A percentile compares a stretch with the other conserved stretches of the same genome.
phyloP scores from a whole-genome alignment of 2,329 filamentous ascomycete species.

The Ceratocystis huliohia region DNA sequence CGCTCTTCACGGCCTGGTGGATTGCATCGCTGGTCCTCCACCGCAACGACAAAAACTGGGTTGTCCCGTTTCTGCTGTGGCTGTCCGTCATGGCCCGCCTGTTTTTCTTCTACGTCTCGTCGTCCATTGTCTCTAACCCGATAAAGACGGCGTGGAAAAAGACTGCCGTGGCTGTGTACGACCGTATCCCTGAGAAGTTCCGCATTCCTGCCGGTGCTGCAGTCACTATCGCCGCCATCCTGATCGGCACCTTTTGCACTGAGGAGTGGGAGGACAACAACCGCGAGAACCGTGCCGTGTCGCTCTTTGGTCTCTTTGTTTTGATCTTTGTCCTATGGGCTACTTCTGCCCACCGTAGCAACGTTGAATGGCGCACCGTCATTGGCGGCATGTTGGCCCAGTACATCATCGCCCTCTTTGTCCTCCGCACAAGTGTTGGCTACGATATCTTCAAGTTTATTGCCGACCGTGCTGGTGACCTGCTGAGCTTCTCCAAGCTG shows the following conservation, averaged over 20 bases:
- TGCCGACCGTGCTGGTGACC: conserved; percentile 56
- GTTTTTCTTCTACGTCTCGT: conserved; percentile 59
- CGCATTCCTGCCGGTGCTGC: conserved; percentile 46
- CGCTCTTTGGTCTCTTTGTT: conserved; percentile 63
- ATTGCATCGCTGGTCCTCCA: conserved; percentile 62
- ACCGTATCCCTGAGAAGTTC: conserved; percentile 48
- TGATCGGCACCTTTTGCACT: conserved; percentile 67
- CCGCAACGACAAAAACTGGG: conserved; percentile 61
- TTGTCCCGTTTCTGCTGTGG: conserved; percentile 73
- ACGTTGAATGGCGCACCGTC: conserved; percentile 62
- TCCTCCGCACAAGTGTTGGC: conserved; percentile 65
- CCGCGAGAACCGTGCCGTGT: conserved; percentile 65
- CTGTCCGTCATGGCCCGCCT: conserved; percentile 61
- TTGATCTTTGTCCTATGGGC: conserved; percentile 54
- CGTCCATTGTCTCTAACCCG: conserved; percentile 51
- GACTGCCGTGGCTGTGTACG: conserved; percentile 45
- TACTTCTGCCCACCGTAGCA: conserved; percentile 57
- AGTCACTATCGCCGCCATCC: conserved; percentile 55
- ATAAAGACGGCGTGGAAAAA: conserved; percentile 56
- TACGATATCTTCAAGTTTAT: conserved; percentile 90
- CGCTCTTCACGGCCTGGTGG: conserved; percentile 53
- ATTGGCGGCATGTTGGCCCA: conserved; percentile 81
- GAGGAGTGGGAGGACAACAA: conserved; percentile 63
- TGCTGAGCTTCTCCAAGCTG: conserved; percentile 62
- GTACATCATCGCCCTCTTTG: conserved; percentile 79